Evolutionary conservation across 495 filamentous ascomycete genomes (phyloP), one percentile per base, ranked within the genome.

Genomic region (Lepidopterella palustris): DNA sequence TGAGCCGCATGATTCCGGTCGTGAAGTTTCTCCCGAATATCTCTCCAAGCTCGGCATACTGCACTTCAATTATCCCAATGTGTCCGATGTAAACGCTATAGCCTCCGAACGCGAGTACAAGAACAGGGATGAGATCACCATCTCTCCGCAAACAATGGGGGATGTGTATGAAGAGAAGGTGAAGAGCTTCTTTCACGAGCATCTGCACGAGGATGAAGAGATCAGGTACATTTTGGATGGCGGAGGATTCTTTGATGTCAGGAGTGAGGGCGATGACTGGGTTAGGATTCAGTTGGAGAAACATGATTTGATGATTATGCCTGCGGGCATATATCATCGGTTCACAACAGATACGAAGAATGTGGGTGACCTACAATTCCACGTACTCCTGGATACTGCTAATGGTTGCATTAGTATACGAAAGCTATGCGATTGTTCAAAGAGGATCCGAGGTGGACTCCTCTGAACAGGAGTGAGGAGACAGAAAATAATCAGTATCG

Each of bases 371-470:
- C 10, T 18, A 3, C 18, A 42, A 42, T 18, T 42, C 3, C 18
- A 42, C 2, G 39, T 42, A 15, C 39, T n/a, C n/a, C n/a, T n/a
- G n/a, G n/a, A n/a, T 39, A 39, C 6, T 39, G 32, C 32, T 39
- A n/a, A 39, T n/a, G 32, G 6, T 6, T 39, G 32, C 8, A 28
- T 53, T 21, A 97, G 92, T 97, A 92, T 70, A 87, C 96, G 68
- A 88, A 92, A 71, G 93, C 95, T 23, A 92, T 97, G 89, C 83
- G 93, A 39, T 81, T 98, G 53, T 98, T 97, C 83, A 92, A 97
- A 78, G 93, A 97, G 57, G 91, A 97, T 77, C 95, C 93, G 40
- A 96, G 96, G 76, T 98, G 93, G 93, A 97, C 92, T 58, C 89
- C 93, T 15, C 73, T 98, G 67, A 96, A 96, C 73, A 82, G 95